A percentile compares a stretch with the other conserved stretches of the same genome.
Evolutionary conservation across 2,329 filamentous ascomycete genomes (phyloP).

Genomic region (Colletotrichum sp.): DNA sequence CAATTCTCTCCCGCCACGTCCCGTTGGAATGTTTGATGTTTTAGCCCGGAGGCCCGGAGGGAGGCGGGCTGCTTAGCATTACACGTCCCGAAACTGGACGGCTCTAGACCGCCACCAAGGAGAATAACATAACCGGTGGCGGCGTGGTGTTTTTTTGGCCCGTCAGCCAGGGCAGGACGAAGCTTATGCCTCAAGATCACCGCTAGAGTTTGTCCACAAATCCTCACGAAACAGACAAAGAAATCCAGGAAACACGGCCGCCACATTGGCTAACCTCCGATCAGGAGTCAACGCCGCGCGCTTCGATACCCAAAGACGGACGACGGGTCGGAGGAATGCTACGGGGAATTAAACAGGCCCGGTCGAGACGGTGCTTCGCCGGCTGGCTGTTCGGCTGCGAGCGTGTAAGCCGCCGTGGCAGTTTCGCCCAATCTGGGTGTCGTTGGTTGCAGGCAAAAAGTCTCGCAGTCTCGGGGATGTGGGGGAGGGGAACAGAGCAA

Average conservation of each 20-base stretch:
- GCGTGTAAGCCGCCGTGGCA: background rate
- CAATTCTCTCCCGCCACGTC: background rate
- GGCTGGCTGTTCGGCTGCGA: background rate
- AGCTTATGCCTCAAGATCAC: background rate
- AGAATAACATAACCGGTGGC: background rate
- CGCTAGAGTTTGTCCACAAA: background rate
- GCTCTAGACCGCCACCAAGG: background rate
- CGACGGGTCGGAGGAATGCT: background rate
- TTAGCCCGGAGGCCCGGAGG: background rate
- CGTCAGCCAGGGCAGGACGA: background rate
- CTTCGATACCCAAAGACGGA: background rate
- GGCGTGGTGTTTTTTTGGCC: background rate
- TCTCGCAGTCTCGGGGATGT: background rate
- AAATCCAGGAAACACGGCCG: background rate
- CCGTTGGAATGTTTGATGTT: conserved; percentile 5
- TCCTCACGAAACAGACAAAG: background rate
- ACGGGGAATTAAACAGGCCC: background rate
- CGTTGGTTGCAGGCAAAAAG: background rate
- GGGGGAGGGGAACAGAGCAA: background rate
- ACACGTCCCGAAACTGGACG: background rate
- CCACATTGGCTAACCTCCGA: background rate
- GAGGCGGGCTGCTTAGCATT: background rate
- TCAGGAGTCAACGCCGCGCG: background rate
- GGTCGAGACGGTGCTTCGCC: background rate
- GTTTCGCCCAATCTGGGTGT: background rate